Evolutionary conservation across 169 alveolate genomes (phyloP).

Genomic region (Sarcocystis neurona): DNA sequence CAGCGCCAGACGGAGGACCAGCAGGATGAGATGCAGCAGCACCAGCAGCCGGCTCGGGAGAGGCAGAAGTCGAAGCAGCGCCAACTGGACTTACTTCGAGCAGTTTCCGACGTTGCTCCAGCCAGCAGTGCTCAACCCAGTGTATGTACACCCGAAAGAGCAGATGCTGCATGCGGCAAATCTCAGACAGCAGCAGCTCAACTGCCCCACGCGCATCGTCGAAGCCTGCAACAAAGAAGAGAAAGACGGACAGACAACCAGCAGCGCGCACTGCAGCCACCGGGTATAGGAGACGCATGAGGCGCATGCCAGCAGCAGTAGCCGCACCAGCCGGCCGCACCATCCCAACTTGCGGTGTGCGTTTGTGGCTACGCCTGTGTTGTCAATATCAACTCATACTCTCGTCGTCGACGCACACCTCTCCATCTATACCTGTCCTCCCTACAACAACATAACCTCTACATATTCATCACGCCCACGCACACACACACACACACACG

Average conservation of each 20-base stretch:
- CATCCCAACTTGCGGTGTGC: no score
- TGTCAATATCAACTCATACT: no score
- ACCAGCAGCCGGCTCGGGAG: no score
- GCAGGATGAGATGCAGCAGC: no score
- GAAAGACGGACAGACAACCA: background rate
- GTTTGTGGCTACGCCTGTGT: no score
- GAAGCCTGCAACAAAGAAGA: conserved; percentile 4
- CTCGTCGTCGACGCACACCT: no score
- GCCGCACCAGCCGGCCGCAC: background rate
- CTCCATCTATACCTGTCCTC: no score
- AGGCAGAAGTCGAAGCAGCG: no score
- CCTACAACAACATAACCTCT: no score
- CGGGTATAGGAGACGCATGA: background rate
- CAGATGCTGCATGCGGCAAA: background rate
- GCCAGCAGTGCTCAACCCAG: background rate
- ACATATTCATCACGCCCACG: background rate
- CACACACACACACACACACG: background rate
- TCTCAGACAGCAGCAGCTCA: conserved; percentile 18
- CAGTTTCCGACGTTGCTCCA: no score
- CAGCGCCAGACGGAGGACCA: background rate
- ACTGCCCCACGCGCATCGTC: background rate
- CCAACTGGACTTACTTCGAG: no score
- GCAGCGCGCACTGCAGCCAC: background rate
- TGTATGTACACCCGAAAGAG: background rate
- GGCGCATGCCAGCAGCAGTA: background rate